Evolutionary conservation across 768 basidiomycete genomes (phyloP).

Genomic region (Mycena albidolilacea): DNA sequence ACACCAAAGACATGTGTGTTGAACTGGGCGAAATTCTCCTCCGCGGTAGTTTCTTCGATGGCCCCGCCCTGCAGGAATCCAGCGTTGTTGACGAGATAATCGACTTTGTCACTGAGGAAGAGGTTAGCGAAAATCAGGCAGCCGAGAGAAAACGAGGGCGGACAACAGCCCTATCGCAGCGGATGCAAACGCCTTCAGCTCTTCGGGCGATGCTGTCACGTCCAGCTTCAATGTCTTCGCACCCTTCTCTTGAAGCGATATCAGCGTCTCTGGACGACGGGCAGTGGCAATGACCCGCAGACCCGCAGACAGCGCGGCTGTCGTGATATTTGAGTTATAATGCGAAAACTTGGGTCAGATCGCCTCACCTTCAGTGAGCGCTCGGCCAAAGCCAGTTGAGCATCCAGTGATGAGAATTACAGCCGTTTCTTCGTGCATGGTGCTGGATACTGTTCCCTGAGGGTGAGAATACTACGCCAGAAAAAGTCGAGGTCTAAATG

Average conservation of each 20-base stretch:
- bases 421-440: neutral
- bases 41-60: constrained; percentile 35
- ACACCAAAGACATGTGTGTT: constrained; percentile 48
- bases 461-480: too few relatives aligned
- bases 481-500: too few relatives aligned
- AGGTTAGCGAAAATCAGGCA: neutral
- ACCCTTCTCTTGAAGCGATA: neutral
- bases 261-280: constrained; percentile 25
- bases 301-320: constrained; percentile 18
- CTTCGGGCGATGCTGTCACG: constrained; percentile 17
- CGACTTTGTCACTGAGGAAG: constrained; percentile 39
- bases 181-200: constrained; percentile 20
- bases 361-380: constrained; percentile 14
- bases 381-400: constrained; percentile 14
- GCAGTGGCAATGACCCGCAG: constrained; percentile 32
- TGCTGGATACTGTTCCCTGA: too few relatives aligned
- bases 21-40: constrained; percentile 41
- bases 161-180: constrained; percentile 7
- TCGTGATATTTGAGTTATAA: neutral
- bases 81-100: constrained; percentile 48
- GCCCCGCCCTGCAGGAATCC: constrained; percentile 43
- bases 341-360: neutral
- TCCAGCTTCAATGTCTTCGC: constrained; percentile 29
- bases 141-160: neutral
- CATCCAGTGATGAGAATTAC: neutral